Percentiles rank a stretch among this genome's conserved stretches.
These are phyloP conservation scores for Pythium phragmiticola DNA, from an alignment of 352 stramenopile genomes.

Conservation along the genomic window DNA sequence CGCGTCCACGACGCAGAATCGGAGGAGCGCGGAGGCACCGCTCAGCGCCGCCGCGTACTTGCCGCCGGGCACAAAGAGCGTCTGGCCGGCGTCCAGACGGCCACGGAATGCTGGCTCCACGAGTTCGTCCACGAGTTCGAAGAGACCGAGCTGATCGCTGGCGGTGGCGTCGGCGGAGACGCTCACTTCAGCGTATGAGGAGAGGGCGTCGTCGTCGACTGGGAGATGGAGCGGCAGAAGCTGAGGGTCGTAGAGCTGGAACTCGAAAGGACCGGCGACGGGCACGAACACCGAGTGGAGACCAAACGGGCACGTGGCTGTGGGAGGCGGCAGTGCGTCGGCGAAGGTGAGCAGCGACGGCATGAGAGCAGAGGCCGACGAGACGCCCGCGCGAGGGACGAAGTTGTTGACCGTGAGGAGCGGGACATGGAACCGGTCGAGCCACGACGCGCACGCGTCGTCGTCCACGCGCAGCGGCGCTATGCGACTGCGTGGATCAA, in stretches of 20 bases:
- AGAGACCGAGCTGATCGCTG: neutral
- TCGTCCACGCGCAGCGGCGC: conserved; percentile 31
- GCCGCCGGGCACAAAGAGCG: conserved; percentile 61
- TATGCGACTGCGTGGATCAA: conserved; percentile 6
- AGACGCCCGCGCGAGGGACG: conserved; percentile 55
- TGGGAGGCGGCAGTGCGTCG: neutral
- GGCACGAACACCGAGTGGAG: conserved; percentile 52
- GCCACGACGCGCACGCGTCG: conserved; percentile 29
- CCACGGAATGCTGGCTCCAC: neutral
- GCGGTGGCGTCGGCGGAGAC: conserved; percentile 7
- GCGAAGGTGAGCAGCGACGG: conserved; percentile 28
- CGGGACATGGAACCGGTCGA: conserved; percentile 55
- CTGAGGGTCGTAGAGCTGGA: conserved; percentile 5
- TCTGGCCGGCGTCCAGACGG: conserved; percentile 16
- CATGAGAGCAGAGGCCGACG: conserved; percentile 28
- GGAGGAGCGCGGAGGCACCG: conserved; percentile 30
- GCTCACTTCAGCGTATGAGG: conserved; percentile 7
- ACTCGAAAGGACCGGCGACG: conserved; percentile 2
- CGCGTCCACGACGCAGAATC: conserved; percentile 73
- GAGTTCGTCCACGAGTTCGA: neutral
- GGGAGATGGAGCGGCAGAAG: neutral
- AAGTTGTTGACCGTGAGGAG: conserved; percentile 63
- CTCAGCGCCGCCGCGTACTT: conserved; percentile 21
- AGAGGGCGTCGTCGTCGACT: neutral
- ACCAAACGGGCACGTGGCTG: conserved; percentile 53